Conservation (phyloP, 805 yeast species). For the Kluyveromyces siamensis region DNA sequence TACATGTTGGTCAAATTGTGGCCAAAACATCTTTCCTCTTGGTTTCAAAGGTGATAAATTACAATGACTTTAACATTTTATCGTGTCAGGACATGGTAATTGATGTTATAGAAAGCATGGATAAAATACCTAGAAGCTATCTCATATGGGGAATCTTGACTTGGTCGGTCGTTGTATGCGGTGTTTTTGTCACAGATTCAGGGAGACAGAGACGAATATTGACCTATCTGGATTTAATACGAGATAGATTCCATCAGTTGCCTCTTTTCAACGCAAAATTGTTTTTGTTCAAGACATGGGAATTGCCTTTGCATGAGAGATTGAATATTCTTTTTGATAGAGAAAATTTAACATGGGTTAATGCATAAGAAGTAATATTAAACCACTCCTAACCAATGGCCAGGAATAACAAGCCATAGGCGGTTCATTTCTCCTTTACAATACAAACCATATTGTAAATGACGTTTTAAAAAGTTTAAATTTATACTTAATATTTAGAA, state of each 20-base stretch:
- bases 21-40: slow-evolving; percentile 10
- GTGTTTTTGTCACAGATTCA: slow-evolving; percentile 7
- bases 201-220: slow-evolving; percentile 4
- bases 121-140: slow-evolving; percentile 7
- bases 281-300: slow-evolving; percentile 9
- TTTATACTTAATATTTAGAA: too few species aligned
- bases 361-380: slow-evolving; percentile 1
- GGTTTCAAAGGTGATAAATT: slow-evolving; percentile 7
- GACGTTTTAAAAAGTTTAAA: too few species aligned
- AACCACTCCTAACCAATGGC: too few species aligned
- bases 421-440: too few species aligned
- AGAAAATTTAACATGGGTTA: slow-evolving; percentile 4
- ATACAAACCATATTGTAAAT: too few species aligned
- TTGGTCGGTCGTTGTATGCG: slow-evolving; percentile 10
- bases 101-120: slow-evolving; percentile 7
- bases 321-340: slow-evolving; percentile 8
- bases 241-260: slow-evolving; percentile 8
- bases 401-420: too few species aligned
- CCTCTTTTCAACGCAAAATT: slow-evolving; percentile 4
- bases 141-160: slow-evolving; percentile 11
- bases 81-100: slow-evolving; percentile 7
- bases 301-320: slow-evolving; percentile 3
- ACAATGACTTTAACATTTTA: slow-evolving; percentile 4
- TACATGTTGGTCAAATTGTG: slow-evolving; percentile 8
- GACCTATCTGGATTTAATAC: slow-evolving; percentile 6